phyloP scores from a whole-genome alignment of 1,284 basidiomycete species.

The Vanrija sp. region DNA sequence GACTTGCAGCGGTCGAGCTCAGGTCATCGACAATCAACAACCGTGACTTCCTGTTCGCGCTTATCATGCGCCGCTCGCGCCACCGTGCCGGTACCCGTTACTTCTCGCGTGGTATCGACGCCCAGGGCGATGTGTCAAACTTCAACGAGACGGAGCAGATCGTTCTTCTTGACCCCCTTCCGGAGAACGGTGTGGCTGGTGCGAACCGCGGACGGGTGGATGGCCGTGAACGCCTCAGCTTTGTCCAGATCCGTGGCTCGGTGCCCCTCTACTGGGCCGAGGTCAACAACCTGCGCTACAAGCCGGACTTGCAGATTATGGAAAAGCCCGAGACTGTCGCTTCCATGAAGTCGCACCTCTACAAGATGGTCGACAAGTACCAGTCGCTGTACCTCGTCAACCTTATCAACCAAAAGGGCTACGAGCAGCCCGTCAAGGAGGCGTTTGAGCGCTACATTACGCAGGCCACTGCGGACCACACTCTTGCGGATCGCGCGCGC shows the following conservation, averaged over 20 bases:
- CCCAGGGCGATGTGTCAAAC: conserved; percentile 63
- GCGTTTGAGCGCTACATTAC: conserved; percentile 76
- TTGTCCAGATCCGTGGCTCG: conserved; percentile 90
- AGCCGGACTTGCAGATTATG: conserved; percentile 96
- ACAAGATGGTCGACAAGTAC: conserved; percentile 70
- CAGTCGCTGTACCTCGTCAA: conserved; percentile 81
- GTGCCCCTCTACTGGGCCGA: conserved; percentile 97
- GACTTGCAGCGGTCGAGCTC: conserved; percentile 74
- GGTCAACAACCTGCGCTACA: conserved; percentile 92
- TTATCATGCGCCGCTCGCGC: conserved; percentile 89
- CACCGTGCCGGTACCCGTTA: conserved; percentile 95
- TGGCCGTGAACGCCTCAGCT: conserved; percentile 60
- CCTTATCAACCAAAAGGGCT: conserved; percentile 90
- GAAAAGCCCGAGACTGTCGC: conserved; percentile 77
- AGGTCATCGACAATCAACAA: conserved; percentile 73
- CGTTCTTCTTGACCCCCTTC: conserved; percentile 65
- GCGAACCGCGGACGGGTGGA: conserved; percentile 46
- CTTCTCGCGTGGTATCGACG: conserved; percentile 90
- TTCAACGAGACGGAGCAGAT: conserved; percentile 95
- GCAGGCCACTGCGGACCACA: conserved; percentile 34
- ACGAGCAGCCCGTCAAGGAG: conserved; percentile 94
- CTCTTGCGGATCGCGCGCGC: conserved; percentile 55
- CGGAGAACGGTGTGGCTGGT: conserved; percentile 33
- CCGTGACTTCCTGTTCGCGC: conserved; percentile 73
- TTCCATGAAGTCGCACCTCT: conserved; percentile 70